phyloP scores from a whole-genome alignment of 2,329 filamentous ascomycete genomes.

The Xylaria sp. region DNA sequence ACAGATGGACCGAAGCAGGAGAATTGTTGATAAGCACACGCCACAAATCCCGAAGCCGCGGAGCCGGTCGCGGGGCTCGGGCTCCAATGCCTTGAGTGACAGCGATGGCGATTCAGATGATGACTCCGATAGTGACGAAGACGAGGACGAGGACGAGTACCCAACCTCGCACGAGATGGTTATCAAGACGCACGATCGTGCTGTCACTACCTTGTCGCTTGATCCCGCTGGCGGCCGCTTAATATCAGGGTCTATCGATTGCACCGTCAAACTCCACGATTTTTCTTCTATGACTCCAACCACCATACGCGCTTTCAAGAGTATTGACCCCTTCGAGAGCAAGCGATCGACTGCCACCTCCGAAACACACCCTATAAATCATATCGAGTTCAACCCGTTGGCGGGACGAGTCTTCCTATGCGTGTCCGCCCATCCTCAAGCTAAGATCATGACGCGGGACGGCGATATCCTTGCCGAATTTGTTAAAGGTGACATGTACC shows the following conservation, averaged over 20 bases:
- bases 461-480: conserved; percentile 88
- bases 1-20: conserved; percentile 82
- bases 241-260: conserved; percentile 91
- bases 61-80: conserved; percentile 40
- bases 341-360: conserved; percentile 73
- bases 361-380: conserved; percentile 89
- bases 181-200: conserved; percentile 89
- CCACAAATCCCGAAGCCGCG: conserved; percentile 46
- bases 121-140: conserved; percentile 66
- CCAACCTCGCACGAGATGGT: conserved; percentile 93
- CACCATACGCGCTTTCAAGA: conserved; percentile 92
- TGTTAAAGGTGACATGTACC: conserved; percentile 97
- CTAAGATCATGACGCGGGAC: conserved; percentile 88
- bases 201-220: conserved; percentile 83
- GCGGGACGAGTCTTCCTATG: conserved; percentile 85
- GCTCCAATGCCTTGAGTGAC: conserved; percentile 50
- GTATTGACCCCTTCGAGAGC: conserved; percentile 83
- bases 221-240: conserved; percentile 87
- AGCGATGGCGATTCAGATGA: conserved; percentile 59
- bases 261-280: conserved; percentile 91
- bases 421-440: conserved; percentile 87
- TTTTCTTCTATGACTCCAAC: conserved; percentile 96
- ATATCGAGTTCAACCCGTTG: conserved; percentile 85
- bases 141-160: conserved; percentile 88
- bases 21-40: conserved; percentile 58